Evolutionary conservation across 1,139 yeast genomes (phyloP).

Genomic region (Kurtzmaniella quercitrusa): DNA sequence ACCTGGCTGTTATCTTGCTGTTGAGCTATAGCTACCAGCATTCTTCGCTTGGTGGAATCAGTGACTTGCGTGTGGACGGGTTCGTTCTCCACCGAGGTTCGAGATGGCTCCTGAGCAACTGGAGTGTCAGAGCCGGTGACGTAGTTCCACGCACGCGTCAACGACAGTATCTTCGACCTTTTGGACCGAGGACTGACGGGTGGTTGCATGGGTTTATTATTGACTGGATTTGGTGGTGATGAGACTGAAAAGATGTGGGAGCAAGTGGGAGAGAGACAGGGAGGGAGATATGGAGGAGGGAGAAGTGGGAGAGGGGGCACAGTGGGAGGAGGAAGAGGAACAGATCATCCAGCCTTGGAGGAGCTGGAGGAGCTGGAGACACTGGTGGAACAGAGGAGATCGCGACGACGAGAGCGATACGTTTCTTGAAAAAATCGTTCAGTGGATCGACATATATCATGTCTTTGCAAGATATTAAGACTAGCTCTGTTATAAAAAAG

Average conservation of each 20-base stretch:
- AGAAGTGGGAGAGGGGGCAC: no score
- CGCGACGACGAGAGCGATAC: no score
- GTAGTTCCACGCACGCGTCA: not conserved
- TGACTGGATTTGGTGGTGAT: not conserved
- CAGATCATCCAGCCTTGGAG: no score
- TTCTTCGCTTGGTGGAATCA: slow-evolving; percentile 1
- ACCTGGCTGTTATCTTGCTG: not conserved
- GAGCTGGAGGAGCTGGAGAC: no score
- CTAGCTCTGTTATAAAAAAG: no score
- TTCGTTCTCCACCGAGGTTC: not conserved
- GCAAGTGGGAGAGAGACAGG: no score
- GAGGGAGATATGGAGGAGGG: no score
- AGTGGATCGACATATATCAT: no score
- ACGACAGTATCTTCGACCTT: not conserved
- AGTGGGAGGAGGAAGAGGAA: no score
- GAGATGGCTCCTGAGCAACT: not conserved
- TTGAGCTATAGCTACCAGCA: not conserved
- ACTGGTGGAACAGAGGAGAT: no score
- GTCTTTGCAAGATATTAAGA: no score
- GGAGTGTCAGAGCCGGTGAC: not conserved
- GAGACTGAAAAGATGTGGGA: not conserved
- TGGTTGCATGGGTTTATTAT: not conserved
- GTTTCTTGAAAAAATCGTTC: no score
- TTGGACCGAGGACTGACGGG: slow-evolving; percentile 1
- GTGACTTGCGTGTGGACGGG: not conserved